These are phyloP conservation scores for Lentinula guzmanii DNA, from an alignment of 768 basidiomycete species.

Conservation along the genomic window DNA sequence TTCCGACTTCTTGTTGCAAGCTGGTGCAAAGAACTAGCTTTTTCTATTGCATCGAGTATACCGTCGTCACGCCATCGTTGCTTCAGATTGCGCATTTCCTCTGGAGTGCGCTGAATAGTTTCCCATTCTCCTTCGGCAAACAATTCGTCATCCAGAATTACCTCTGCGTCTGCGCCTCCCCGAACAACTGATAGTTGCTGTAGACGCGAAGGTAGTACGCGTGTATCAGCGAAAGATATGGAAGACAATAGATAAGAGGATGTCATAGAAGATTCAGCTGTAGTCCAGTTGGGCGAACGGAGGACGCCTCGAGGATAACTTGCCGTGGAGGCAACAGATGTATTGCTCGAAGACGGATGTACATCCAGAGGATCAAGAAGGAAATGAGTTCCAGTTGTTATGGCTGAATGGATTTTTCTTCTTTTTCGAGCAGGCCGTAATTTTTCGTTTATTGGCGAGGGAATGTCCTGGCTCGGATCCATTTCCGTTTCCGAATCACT, in stretches of 20 bases:
- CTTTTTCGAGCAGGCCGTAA: constrained; percentile 17
- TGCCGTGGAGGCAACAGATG: constrained; percentile 6
- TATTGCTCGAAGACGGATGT: constrained; percentile 12
- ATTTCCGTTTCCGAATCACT: constrained; percentile 13
- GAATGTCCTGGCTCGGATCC: not conserved
- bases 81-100: constrained; percentile 41
- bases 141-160: constrained; percentile 65
- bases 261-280: constrained; percentile 17
- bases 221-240: constrained; percentile 16
- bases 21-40: not conserved
- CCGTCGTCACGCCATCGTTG: constrained; percentile 1
- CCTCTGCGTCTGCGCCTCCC: constrained; percentile 44
- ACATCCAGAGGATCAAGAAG: constrained; percentile 52
- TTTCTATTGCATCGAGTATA: not conserved
- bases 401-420: constrained; percentile 22
- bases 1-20: not conserved
- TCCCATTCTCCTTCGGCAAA: constrained; percentile 69
- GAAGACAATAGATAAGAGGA: constrained; percentile 15
- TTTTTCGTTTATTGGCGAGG: not conserved
- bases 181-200: constrained; percentile 55
- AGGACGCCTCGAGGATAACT: constrained; percentile 5
- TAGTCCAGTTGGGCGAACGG: constrained; percentile 5
- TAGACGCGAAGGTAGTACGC: constrained; percentile 50
- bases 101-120: constrained; percentile 44
- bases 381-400: constrained; percentile 46